Base-by-base conservation (phyloP, 495 filamentous ascomycete species). In the Penicillium atrosanguineum region DNA sequence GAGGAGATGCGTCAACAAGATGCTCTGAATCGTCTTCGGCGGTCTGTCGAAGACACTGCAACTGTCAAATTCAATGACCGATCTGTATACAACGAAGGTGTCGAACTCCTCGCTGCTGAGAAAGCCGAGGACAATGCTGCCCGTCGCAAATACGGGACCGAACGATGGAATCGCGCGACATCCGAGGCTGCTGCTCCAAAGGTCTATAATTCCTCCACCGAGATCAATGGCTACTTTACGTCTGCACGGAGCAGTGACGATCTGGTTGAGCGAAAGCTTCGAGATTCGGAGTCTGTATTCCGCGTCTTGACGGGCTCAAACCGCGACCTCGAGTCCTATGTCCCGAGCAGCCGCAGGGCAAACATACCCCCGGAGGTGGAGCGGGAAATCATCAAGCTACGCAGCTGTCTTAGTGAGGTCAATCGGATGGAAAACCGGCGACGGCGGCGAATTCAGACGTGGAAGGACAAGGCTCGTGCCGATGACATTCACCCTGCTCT, bases 1-100 rank as follows among this genome's bases (percentile, higher is more conserved):
- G 95, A 98, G 60, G 94, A 97, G 62, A 86, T 98, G 46, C 81
- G 89, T n/a, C 93, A 97, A 64, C 89, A 91, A 59, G 90, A 95
- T 63, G 93, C 93, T 0, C 68, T 93, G 18, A 81, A 86, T 54
- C 78, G 85, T 16, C 68, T 98, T 4, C 80, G 86, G 43, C 80
- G 83, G 23, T 87, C 88, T 15, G 87, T 97, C 39, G 84, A 87
- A 7, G 92, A 97, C 60, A 95, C 89, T 6, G 83, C 88, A 36
- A 96, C 89, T 65, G 77, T 97, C 34, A 94, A 92, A 64, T 69
- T 78, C 1, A 88, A 85, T 54, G 88, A 96, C 62, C 67, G 78
- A 47, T 79, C 82, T 0, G 79, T 89, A 3, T 97, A 91, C 57
- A 82, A 86, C 31, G 94, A 97, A 70, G 91, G 89, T 3, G 83